phyloP scores from a whole-genome alignment of 495 filamentous ascomycete genomes.

The Elasticomyces elasticus region DNA sequence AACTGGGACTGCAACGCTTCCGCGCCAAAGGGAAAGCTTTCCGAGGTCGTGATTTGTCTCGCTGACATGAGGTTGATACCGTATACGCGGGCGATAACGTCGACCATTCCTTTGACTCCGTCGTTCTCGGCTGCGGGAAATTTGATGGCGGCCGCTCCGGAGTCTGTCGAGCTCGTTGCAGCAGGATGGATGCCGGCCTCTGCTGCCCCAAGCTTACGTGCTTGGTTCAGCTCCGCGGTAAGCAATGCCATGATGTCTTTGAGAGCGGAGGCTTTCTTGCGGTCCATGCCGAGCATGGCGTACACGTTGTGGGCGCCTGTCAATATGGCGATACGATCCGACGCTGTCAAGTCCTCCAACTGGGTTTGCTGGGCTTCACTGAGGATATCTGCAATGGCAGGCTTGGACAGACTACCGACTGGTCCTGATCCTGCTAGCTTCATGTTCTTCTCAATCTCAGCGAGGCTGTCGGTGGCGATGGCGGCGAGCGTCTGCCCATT shows the following conservation, averaged over 20 bases:
- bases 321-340: conserved; percentile 65
- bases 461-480: conserved; percentile 6
- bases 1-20: conserved; percentile 71
- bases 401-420: background rate
- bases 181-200: conserved; percentile 93
- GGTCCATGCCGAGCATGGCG: conserved; percentile 60
- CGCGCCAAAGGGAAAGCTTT: conserved; percentile 41
- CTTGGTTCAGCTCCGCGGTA: conserved; percentile 79
- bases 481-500: conserved; percentile 50
- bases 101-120: conserved; percentile 23
- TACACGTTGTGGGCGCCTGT: conserved; percentile 79
- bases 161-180: conserved; percentile 43
- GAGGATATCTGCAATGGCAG: conserved; percentile 50
- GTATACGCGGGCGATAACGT: conserved; percentile 23
- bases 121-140: background rate
- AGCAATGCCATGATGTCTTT: conserved; percentile 74
- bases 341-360: conserved; percentile 32
- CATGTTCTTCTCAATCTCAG: background rate
- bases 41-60: background rate
- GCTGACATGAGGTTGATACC: conserved; percentile 18
- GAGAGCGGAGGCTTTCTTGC: conserved; percentile 81
- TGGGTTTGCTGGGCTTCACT: conserved; percentile 60
- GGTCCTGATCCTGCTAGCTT: background rate
- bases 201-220: conserved; percentile 81
- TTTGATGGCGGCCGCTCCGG: background rate